A percentile compares a stretch with the other conserved stretches of the same genome.
phyloP scores from a whole-genome alignment of 257 asterid genomes.

The Thymus quinquecostatus region DNA sequence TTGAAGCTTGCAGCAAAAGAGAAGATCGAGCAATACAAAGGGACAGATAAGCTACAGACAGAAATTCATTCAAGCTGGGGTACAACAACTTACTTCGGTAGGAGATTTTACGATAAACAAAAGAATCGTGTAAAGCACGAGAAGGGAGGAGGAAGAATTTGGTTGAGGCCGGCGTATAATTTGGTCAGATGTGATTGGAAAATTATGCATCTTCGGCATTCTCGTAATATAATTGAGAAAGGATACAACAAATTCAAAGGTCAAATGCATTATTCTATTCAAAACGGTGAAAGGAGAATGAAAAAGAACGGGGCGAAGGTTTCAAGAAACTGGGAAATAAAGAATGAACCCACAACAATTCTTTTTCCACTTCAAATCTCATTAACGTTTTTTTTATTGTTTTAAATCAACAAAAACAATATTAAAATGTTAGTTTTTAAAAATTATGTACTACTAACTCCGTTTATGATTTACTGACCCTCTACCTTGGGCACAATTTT shows the following conservation, averaged over 20 bases:
- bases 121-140: background rate
- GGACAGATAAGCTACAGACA: background rate
- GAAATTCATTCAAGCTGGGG: conserved; percentile 23
- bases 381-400: too few species aligned
- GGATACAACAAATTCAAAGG: conserved; percentile 44
- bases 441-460: too few species aligned
- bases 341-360: background rate
- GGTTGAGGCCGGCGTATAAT: conserved; percentile 31
- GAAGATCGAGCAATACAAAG: conserved; percentile 1
- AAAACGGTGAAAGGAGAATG: background rate
- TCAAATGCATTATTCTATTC: conserved; percentile 45
- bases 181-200: conserved; percentile 36
- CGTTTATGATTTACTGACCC: too few species aligned
- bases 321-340: conserved; percentile 48
- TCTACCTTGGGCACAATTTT: too few species aligned
- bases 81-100: conserved; percentile 22
- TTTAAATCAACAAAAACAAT: too few species aligned
- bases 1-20: conserved; percentile 3
- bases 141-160: conserved; percentile 9
- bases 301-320: conserved; percentile 39
- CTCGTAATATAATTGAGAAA: conserved; percentile 28
- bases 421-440: too few species aligned
- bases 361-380: too few species aligned
- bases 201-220: conserved; percentile 29
- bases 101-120: conserved; percentile 16